Evolutionary conservation across 2,329 filamentous ascomycete genomes (phyloP).

Genomic region (Aphanoascus verrucosus): DNA sequence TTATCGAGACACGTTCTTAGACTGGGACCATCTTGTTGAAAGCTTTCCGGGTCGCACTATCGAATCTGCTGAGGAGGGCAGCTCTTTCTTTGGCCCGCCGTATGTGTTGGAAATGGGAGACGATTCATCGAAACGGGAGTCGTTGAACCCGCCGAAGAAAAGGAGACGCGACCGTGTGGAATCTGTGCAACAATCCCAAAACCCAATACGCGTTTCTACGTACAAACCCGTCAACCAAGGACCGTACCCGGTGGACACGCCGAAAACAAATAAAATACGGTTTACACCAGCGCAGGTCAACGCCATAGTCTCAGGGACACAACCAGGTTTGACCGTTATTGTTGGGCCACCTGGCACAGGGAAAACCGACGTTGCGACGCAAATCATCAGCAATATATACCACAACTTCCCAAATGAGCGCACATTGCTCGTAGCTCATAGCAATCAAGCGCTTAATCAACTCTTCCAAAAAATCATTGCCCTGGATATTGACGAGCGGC

Average conservation of each 20-base stretch:
- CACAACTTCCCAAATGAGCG: conserved; percentile 92
- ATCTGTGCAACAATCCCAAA: conserved; percentile 50
- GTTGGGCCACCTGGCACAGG: conserved; percentile 93
- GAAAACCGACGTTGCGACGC: conserved; percentile 97
- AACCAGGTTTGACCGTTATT: conserved; percentile 86
- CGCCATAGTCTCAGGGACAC: conserved; percentile 84
- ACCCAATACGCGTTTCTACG: conserved; percentile 70
- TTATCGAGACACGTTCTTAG: conserved; percentile 85
- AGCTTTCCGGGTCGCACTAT: conserved; percentile 80
- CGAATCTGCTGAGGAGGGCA: conserved; percentile 61
- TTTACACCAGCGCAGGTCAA: conserved; percentile 89
- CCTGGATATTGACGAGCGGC: conserved; percentile 87
- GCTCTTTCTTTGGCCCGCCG: conserved; percentile 69
- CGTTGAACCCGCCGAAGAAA: conserved; percentile 66
- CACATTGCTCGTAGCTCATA: conserved; percentile 87
- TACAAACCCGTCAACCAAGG: conserved; percentile 83
- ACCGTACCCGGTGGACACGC: conserved; percentile 75
- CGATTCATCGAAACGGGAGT: conserved; percentile 41
- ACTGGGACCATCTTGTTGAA: conserved; percentile 89
- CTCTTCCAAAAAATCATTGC: conserved; percentile 97
- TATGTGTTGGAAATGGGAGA: conserved; percentile 67
- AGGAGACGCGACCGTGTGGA: conserved; percentile 67
- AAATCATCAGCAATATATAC: conserved; percentile 98
- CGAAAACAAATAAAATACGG: conserved; percentile 69
- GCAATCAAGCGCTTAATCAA: conserved; percentile 95